Evolutionary conservation across 345 rosid species (phyloP).

Genomic region (Tarenaya hassleriana): DNA sequence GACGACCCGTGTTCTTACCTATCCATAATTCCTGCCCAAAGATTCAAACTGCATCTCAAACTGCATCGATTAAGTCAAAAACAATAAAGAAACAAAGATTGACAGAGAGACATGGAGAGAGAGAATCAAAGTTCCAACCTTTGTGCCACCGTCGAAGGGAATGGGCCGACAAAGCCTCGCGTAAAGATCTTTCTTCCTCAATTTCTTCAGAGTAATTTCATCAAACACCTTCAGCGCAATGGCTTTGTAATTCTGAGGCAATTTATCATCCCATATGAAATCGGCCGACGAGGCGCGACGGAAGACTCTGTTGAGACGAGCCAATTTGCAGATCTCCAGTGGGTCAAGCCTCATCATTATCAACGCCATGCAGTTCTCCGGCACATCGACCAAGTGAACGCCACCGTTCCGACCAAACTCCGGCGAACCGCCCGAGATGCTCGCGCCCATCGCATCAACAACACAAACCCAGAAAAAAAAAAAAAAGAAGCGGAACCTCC

Average conservation of each 20-base stretch:
- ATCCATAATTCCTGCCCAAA: slow-evolving; percentile 72
- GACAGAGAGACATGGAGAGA: neutral
- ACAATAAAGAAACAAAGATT: too few relatives aligned
- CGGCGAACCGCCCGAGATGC: slow-evolving; percentile 29
- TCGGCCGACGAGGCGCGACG: slow-evolving; percentile 54
- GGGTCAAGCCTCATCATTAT: slow-evolving; percentile 46
- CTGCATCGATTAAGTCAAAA: too few relatives aligned
- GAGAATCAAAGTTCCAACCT: slow-evolving; percentile 33
- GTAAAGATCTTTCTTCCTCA: slow-evolving; percentile 64
- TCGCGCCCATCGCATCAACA: slow-evolving; percentile 36
- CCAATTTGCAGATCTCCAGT: slow-evolving; percentile 48
- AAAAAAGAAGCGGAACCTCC: too few relatives aligned
- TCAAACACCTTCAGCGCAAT: slow-evolving; percentile 39
- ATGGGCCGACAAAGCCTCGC: slow-evolving; percentile 75
- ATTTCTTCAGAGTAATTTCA: slow-evolving; percentile 26
- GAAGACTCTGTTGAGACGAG: slow-evolving; percentile 43
- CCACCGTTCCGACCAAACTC: slow-evolving; percentile 29
- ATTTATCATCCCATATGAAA: slow-evolving; percentile 54
- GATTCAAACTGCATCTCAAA: neutral
- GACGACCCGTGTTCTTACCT: slow-evolving; percentile 80
- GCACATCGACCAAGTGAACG: slow-evolving; percentile 40
- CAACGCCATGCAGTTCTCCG: slow-evolving; percentile 57
- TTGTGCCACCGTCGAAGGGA: slow-evolving; percentile 62
- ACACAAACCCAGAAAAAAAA: neutral
- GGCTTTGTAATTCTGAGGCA: slow-evolving; percentile 40